Evolutionary conservation across 768 basidiomycete species (phyloP).

Genomic region (Pisolithus albus): DNA sequence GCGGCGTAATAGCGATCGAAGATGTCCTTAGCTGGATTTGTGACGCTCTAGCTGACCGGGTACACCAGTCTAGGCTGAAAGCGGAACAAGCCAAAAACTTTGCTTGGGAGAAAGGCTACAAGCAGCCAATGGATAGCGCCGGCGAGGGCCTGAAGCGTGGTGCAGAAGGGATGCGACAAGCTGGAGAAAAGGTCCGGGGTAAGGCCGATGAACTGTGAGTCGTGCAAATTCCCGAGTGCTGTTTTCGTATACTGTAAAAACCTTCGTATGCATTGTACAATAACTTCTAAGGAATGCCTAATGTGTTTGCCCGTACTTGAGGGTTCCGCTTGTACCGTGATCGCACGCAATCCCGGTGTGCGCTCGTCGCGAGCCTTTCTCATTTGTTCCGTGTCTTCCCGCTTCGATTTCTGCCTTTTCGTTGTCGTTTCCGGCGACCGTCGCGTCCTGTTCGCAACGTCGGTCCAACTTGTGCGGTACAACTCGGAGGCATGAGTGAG

Average conservation of each 20-base stretch:
- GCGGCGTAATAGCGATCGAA: conserved; percentile 66
- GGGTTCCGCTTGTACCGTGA: conserved; percentile 1
- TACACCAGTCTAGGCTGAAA: conserved; percentile 17
- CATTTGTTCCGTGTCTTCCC: neutral
- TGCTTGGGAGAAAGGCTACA: conserved; percentile 15
- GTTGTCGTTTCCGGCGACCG: neutral
- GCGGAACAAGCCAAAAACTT: conserved; percentile 21
- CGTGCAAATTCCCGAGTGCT: no score
- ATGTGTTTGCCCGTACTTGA: no score
- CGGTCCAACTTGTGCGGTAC: neutral
- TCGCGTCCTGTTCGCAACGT: no score
- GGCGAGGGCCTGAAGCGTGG: conserved; percentile 17
- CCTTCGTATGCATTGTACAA: no score
- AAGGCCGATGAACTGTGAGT: conserved; percentile 29
- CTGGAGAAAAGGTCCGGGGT: conserved; percentile 18
- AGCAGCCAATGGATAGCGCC: conserved; percentile 17
- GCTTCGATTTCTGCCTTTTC: neutral
- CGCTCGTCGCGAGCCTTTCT: neutral
- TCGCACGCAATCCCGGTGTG: neutral
- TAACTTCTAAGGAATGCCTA: no score
- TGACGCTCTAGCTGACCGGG: conserved; percentile 11
- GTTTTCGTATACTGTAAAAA: no score
- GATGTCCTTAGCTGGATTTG: conserved; percentile 32
- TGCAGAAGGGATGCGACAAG: conserved; percentile 17
- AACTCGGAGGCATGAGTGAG: neutral